A percentile compares a stretch with the other conserved stretches of the same genome.
phyloP scores from a whole-genome alignment of 2,329 filamentous ascomycete species.

The Trichoderma semiorbis region DNA sequence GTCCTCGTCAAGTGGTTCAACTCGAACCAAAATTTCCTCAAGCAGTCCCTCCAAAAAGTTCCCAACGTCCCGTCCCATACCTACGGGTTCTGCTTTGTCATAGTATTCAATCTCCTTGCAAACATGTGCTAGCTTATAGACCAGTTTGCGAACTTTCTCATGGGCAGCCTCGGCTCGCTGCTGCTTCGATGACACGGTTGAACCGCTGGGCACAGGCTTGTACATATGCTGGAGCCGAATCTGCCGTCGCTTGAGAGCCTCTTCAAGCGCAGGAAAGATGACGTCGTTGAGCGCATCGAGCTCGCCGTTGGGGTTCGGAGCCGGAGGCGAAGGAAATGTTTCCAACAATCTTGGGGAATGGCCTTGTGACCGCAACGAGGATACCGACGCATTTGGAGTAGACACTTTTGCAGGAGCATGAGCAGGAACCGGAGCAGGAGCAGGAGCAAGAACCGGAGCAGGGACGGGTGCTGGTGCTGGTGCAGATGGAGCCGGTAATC shows the following conservation, averaged over 20 bases:
- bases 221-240: constrained; percentile 55
- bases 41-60: constrained; percentile 88
- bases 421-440: not conserved
- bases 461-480: not conserved
- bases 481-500: constrained; percentile 3
- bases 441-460: not conserved
- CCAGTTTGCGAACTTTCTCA: constrained; percentile 75
- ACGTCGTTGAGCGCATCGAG: constrained; percentile 87
- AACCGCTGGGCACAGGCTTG: constrained; percentile 37
- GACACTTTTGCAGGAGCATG: not conserved
- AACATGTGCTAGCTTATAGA: constrained; percentile 75
- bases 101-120: constrained; percentile 89
- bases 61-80: constrained; percentile 87
- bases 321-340: constrained; percentile 53
- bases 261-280: constrained; percentile 87
- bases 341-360: constrained; percentile 33
- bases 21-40: constrained; percentile 87
- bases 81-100: constrained; percentile 82
- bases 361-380: constrained; percentile 26
- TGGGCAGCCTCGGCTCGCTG: constrained; percentile 70
- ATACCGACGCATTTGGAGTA: not conserved
- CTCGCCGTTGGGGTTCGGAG: constrained; percentile 60
- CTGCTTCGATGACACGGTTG: constrained; percentile 56
- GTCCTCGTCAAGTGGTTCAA: constrained; percentile 83
- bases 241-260: constrained; percentile 78